Conservation (phyloP, 148 eudicot genomes). For the Rhododendron vialii region DNA sequence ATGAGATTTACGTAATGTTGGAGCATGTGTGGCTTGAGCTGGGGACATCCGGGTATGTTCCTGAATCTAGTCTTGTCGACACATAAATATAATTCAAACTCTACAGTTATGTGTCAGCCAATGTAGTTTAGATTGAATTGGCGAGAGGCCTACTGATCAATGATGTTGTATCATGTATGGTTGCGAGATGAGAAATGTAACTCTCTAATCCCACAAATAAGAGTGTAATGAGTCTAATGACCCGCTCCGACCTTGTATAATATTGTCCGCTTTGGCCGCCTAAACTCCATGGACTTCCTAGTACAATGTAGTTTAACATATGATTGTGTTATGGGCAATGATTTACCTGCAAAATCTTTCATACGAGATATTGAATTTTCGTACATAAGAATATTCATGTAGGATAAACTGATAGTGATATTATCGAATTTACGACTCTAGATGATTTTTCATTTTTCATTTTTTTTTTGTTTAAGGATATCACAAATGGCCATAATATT, state of each 20-base stretch:
- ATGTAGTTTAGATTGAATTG: background rate
- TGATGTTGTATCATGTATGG: background rate
- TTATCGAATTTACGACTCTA: background rate
- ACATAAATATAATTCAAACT: slow-evolving; percentile 1
- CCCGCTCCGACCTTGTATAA: background rate
- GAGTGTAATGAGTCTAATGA: background rate
- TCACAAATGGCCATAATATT: background rate
- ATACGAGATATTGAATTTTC: background rate
- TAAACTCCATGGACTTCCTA: background rate
- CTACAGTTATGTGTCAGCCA: background rate
- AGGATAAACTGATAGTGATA: background rate
- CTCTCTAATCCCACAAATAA: background rate
- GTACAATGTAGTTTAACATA: background rate
- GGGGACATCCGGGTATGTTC: slow-evolving; percentile 26
- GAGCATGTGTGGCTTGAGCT: slow-evolving; percentile 31
- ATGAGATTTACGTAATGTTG: slow-evolving; percentile 29
- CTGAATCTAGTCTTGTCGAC: slow-evolving; percentile 20
- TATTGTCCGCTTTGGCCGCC: too few species aligned
- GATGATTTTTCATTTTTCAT: background rate
- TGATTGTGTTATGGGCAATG: background rate
- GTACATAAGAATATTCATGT: background rate
- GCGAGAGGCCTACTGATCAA: background rate
- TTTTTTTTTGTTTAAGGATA: background rate
- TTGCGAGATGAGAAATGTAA: background rate
- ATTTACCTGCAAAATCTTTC: background rate